Evolutionary conservation across 225 moss, liverwort and hornwort genomes (phyloP), one percentile per base, ranked within the genome.

Genomic region (Rhytidiadelphus loreus): DNA sequence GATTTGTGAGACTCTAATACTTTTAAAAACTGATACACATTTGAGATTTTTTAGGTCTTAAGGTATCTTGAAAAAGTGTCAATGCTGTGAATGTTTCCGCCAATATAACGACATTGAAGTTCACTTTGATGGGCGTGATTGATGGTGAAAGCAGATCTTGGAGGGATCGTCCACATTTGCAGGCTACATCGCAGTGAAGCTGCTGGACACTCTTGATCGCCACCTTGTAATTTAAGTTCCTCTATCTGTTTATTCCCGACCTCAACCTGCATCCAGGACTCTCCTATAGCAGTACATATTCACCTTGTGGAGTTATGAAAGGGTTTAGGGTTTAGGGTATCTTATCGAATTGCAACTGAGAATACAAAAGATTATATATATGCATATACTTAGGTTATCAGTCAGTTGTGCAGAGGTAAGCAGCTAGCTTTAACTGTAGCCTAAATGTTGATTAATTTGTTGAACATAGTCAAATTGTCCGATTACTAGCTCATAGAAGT

Each of bases 91-190:
- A 39, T 41, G 13, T n/a, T n/a, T 30, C 41, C 39, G 20, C 13
- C 80, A 58, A 79, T 80, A 12, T 11, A 59, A 8, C 41, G 30
- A 23, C 32, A 32, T 21, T 82, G 50, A 65, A 9, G 33, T 33
- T 33, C 24, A 24, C 25, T 20, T 75, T 43, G 13, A n/a, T 88
- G 23, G 53, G 44, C 61, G 46, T 77, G 43, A 59, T 77, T 70
- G 50, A 65, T 85, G 87, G 46, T 77, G 56, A 84, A 17, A 63
- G 85, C 94, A 97, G 97, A 93, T 95, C 59, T 78, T 93, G 87
- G 91, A 93, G 72, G 95, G 95, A 7, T 93, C 97, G 9, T 92
- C 95, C 21, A 94, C 91, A 82, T 96, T 94, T 60, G 95, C 95
- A 81, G 85, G 96, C 55, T 94, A 93, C 89, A 93, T 97, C 63